Base-by-base conservation (phyloP, 2,329 filamentous ascomycete species). In the Calonectria honghensis region DNA sequence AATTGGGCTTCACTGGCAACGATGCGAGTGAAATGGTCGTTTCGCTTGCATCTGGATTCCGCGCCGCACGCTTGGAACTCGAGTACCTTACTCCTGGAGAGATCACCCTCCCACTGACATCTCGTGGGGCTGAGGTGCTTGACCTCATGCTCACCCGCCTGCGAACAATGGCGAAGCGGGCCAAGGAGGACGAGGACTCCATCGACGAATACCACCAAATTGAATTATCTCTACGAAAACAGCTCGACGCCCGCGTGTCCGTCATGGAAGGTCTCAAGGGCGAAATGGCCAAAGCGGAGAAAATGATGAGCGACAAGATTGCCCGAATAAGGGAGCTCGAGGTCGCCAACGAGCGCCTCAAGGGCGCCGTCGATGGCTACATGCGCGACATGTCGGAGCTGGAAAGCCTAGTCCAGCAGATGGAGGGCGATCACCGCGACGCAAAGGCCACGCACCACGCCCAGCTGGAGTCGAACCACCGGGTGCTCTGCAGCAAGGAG, bases 11-110 rank as follows among this genome's bases (percentile, higher is more conserved):
- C 76, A 80, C 84, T 0, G 88, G 89, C 1, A 75, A 77, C 9
- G 88, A 90, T 73, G 86, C 88, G 0, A 70, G 83, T n/a, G 87
- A 88, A n/a, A 87, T 90, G 72, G 79, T 93, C 10, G 75, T 84
- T 1, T 85, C 88, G 0, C 86, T 93, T 16, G 81, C 86, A 0
- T 75, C 85, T 2, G 86, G 88, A 2, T 90, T 93, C 83, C 89
- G 91, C 27, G 82, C 88, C 2, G 91, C 91, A 1, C 88, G 91
- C 1, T 84, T 93, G 0, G 91, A 93, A 77, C 87, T 93, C 3
- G 91, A 93, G 81, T 92, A 92, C 78, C 86, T 93, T 27, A 90
- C 88, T 0, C 91, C 91, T 0, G 91, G 91, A 7, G 91, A 93
- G 80, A 84, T 89, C n/a, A 79, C 86, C 0, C 85, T 91, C 0